Evolutionary conservation across 2,329 filamentous ascomycete species (phyloP).

Genomic region (Aspergillus sp.): DNA sequence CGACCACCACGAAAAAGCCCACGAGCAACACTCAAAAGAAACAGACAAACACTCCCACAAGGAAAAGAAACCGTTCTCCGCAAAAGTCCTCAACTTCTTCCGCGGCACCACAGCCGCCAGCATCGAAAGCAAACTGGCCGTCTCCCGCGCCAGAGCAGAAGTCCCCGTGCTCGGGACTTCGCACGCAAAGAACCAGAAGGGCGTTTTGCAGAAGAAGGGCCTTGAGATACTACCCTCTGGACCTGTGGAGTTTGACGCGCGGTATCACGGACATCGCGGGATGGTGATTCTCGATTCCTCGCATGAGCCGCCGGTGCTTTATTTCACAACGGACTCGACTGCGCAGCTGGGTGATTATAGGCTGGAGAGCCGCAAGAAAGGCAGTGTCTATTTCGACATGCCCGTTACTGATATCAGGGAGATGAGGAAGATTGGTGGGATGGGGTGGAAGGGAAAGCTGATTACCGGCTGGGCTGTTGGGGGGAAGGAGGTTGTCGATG

Average conservation of each 20-base stretch:
- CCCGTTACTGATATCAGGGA: slow-evolving; percentile 70
- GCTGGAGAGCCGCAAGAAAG: slow-evolving; percentile 50
- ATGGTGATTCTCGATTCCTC: slow-evolving; percentile 62
- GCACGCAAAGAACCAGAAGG: slow-evolving; percentile 67
- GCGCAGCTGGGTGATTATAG: slow-evolving; percentile 44
- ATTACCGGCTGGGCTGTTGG: slow-evolving; percentile 75
- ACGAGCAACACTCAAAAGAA: not conserved
- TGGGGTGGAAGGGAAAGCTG: slow-evolving; percentile 82
- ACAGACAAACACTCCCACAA: slow-evolving; percentile 7
- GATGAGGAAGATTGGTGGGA: slow-evolving; percentile 74
- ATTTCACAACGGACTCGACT: slow-evolving; percentile 55
- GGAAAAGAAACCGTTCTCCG: slow-evolving; percentile 39
- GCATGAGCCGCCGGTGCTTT: slow-evolving; percentile 51
- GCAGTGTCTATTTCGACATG: slow-evolving; percentile 67
- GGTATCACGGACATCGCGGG: slow-evolving; percentile 70
- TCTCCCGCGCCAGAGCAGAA: slow-evolving; percentile 68
- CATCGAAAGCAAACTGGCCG: slow-evolving; percentile 69
- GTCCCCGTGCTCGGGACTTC: slow-evolving; percentile 47
- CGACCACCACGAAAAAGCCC: not conserved
- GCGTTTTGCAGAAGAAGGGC: slow-evolving; percentile 65
- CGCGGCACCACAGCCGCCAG: slow-evolving; percentile 68
- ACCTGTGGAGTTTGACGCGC: slow-evolving; percentile 71
- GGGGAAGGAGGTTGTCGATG: slow-evolving; percentile 71
- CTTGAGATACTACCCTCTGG: slow-evolving; percentile 52
- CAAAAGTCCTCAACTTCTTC: slow-evolving; percentile 49